A percentile compares a stretch with the other conserved stretches of the same genome.
Evolutionary conservation across 1,139 yeast species (phyloP).

Genomic region (Yamadazyma pseudoaaseri): DNA sequence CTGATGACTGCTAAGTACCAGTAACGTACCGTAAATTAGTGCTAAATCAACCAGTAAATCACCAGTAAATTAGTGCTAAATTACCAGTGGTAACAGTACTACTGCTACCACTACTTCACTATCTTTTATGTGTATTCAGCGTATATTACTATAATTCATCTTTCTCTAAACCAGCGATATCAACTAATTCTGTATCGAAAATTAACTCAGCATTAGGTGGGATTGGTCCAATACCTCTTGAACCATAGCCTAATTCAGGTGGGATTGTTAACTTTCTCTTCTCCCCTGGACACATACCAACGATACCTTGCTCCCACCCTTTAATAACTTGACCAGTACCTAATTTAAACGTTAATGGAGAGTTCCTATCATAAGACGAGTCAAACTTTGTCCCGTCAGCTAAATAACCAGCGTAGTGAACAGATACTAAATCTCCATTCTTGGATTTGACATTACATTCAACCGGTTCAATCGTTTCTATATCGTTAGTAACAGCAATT

Average conservation of each 20-base stretch:
- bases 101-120: no score
- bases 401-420: conserved; percentile 74
- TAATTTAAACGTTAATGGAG: conserved; percentile 65
- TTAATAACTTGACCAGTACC: conserved; percentile 77
- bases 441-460: conserved; percentile 57
- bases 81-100: no score
- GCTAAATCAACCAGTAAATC: no score
- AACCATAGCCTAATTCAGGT: conserved; percentile 74
- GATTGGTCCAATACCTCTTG: conserved; percentile 73
- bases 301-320: conserved; percentile 88
- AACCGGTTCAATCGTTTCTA: conserved; percentile 33
- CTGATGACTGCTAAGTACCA: no score
- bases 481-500: conserved; percentile 10
- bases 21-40: no score
- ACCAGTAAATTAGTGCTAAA: no score
- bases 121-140: no score
- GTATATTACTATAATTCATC: conserved; percentile 15
- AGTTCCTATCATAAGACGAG: conserved; percentile 62
- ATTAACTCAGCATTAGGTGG: conserved; percentile 70
- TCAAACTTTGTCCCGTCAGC: conserved; percentile 73
- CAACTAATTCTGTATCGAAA: conserved; percentile 58
- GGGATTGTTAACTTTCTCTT: conserved; percentile 78
- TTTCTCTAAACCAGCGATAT: conserved; percentile 33
- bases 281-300: conserved; percentile 84
- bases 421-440: conserved; percentile 63